These are phyloP conservation scores for Aristolochia californica DNA, from an alignment of 164 flowering plant species.

Conservation along the genomic window DNA sequence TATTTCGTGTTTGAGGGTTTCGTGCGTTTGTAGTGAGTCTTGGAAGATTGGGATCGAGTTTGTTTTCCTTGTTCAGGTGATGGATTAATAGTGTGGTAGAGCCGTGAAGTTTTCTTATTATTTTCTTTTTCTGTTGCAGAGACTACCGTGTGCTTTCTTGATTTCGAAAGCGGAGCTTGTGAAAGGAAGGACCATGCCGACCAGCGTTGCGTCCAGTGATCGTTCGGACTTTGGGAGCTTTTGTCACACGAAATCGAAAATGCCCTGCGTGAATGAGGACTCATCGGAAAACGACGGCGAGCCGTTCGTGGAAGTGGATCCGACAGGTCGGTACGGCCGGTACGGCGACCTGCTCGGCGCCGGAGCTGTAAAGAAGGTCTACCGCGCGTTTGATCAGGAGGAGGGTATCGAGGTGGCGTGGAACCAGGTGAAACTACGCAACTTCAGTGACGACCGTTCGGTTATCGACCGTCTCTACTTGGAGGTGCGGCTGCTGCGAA, in stretches of 20 bases:
- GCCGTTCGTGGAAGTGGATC: conserved; percentile 62
- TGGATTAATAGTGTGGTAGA: too few species aligned
- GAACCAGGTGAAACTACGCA: conserved; percentile 52
- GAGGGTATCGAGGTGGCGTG: conserved; percentile 90
- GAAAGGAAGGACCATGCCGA: too few species aligned
- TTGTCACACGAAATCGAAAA: conserved; percentile 14
- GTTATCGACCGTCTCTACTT: conserved; percentile 37
- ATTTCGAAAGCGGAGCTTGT: too few species aligned
- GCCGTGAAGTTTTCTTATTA: too few species aligned
- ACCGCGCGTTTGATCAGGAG: conserved; percentile 70
- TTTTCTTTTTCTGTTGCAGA: too few species aligned
- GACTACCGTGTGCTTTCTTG: too few species aligned
- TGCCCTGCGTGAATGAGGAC: conserved; percentile 29
- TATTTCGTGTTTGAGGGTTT: too few species aligned
- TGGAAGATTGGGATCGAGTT: too few species aligned
- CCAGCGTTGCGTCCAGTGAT: too few species aligned
- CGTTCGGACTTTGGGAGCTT: background rate
- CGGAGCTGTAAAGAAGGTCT: conserved; percentile 74
- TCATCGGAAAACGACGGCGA: conserved; percentile 32
- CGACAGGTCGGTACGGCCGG: conserved; percentile 58
- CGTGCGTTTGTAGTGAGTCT: too few species aligned
- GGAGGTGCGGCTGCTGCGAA: conserved; percentile 36
- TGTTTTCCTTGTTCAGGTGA: too few species aligned
- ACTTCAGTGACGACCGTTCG: conserved; percentile 32
- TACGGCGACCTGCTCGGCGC: conserved; percentile 54